phyloP scores from a whole-genome alignment of 305 asterid species.

The Galium porrigens region DNA sequence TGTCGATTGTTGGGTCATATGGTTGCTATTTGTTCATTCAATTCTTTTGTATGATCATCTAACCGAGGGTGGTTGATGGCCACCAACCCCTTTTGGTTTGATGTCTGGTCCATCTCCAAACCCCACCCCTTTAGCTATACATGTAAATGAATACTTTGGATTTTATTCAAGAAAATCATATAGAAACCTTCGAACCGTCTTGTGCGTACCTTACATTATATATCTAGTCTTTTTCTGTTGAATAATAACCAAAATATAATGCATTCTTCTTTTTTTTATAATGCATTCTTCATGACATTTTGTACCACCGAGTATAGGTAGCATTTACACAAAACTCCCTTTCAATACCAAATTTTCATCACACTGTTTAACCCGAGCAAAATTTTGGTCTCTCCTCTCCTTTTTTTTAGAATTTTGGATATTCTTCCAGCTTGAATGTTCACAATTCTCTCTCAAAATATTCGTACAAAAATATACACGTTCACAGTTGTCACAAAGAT shows the following conservation, averaged over 20 bases:
- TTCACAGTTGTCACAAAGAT: too few species aligned
- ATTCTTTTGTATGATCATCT: slow-evolving; percentile 3
- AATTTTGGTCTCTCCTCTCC: too few species aligned
- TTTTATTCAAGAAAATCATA: not conserved
- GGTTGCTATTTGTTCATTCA: slow-evolving; percentile 4
- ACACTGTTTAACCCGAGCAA: too few species aligned
- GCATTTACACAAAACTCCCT: not conserved
- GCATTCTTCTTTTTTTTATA: not conserved
- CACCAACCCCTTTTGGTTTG: not conserved
- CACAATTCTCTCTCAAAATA: too few species aligned
- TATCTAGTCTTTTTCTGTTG: not conserved
- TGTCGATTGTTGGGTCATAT: slow-evolving; percentile 3
- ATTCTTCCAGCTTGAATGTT: too few species aligned
- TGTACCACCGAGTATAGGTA: too few species aligned
- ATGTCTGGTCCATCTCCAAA: not conserved
- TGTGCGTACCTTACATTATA: not conserved
- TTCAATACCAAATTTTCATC: too few species aligned
- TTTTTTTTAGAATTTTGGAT: too few species aligned
- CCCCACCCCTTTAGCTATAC: not conserved
- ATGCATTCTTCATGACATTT: not conserved
- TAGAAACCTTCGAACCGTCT: not conserved
- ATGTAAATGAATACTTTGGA: not conserved
- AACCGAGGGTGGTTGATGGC: not conserved
- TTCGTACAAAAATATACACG: too few species aligned
- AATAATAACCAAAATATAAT: not conserved